Evolutionary conservation across 2,329 filamentous ascomycete genomes (phyloP), one percentile per base, ranked within the genome.

Genomic region (Fusarium coffeatum): DNA sequence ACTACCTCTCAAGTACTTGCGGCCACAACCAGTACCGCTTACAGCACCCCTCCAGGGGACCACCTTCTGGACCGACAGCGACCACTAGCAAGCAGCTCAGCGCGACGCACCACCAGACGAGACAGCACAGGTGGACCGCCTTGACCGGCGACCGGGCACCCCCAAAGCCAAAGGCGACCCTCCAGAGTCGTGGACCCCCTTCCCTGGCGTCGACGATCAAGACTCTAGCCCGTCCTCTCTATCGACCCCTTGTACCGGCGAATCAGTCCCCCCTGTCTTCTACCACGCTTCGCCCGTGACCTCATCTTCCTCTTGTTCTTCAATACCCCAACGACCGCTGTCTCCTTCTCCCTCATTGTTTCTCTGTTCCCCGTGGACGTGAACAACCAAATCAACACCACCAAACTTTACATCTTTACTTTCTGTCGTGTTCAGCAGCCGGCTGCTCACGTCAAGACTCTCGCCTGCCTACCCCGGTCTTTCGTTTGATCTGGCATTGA

Each of bases 381-480:
- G 72, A 72, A 74, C 73, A 75, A 71, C 68, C 70, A 69, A 67
- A 63, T 27, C 58, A 72, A 60, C 71, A 73, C 56, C 61, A 75
- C 49, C 55, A 60, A 59, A 40, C 55, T 56, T 55, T 41, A 48
- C 54, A 55, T 59, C 54, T n/a, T 49, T 50, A 67, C 66, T 69
- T 72, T 72, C 57, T 49, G 59, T 74, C 62, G 73, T 74, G 73
- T 69, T 75, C 73, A 75, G 73, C 72, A 75, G 73, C 73, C 70
- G 73, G 73, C 72, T 75, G 73, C 73, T 66, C 73, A 74, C 73
- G 60, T 67, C 72, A 73, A 75, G 30, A 61, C 64, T 64, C 55
- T 65, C 47, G 54, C 58, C 55, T 59, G 49, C 55, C 69, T 57
- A 67, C 65, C 62, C 64, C 59, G 71, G 71, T 69, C 73, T 67